These are phyloP conservation scores for Taiozyma sp. DNA, from an alignment of 1,139 yeast genomes.

Conservation along the genomic window DNA sequence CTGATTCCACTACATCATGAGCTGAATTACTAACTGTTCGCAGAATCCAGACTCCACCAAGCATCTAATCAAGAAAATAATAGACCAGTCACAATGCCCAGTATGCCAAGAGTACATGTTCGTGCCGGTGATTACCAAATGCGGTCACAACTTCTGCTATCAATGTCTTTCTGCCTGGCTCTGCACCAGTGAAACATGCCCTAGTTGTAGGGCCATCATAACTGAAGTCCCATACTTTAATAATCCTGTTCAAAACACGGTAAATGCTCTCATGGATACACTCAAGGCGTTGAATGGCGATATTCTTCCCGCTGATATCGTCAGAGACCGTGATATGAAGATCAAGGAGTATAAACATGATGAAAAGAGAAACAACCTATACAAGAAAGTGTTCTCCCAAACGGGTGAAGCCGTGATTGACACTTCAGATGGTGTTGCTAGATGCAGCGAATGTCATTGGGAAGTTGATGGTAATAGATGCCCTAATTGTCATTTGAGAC, in stretches of 20 bases:
- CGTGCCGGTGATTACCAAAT: constrained; percentile 29
- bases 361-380: constrained; percentile 30
- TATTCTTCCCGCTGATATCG: constrained; percentile 22
- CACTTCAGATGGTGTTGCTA: constrained; percentile 72
- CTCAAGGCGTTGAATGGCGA: constrained; percentile 28
- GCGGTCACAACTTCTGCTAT: constrained; percentile 35
- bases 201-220: constrained; percentile 45
- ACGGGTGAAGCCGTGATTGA: constrained; percentile 50
- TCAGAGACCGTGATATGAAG: constrained; percentile 21
- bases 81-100: constrained; percentile 25
- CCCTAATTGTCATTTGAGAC: constrained; percentile 41
- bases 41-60: constrained; percentile 13
- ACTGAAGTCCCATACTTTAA: constrained; percentile 40
- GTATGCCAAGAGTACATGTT: constrained; percentile 31
- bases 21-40: constrained; percentile 4
- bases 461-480: constrained; percentile 59
- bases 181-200: constrained; percentile 43
- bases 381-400: constrained; percentile 43
- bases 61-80: constrained; percentile 9
- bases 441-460: constrained; percentile 83
- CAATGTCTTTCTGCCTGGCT: constrained; percentile 48
- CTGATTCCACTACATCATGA: not conserved
- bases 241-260: constrained; percentile 29
- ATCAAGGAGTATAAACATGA: constrained; percentile 36
- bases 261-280: constrained; percentile 20